A percentile compares a stretch with the other conserved stretches of the same genome.
Evolutionary conservation across 2,329 filamentous ascomycete species (phyloP).

Genomic region (Pseudocercospora crystallina): DNA sequence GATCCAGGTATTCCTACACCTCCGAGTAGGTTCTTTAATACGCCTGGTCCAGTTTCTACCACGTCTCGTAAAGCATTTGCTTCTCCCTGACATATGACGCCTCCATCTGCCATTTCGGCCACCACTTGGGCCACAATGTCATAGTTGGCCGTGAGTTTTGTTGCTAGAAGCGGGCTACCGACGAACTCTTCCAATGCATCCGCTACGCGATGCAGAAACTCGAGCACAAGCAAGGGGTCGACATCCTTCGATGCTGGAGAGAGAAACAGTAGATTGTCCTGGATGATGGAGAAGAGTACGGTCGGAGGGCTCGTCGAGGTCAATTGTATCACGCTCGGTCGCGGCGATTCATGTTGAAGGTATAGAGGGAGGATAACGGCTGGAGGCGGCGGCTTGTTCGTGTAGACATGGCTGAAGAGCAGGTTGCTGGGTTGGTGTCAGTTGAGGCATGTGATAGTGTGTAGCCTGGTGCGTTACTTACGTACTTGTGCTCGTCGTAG

Average conservation of each 20-base stretch:
- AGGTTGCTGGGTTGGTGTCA: conserved; percentile 59
- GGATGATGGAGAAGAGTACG: conserved; percentile 81
- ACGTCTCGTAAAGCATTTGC: conserved; percentile 88
- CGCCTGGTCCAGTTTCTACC: conserved; percentile 80
- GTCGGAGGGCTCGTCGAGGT: conserved; percentile 80
- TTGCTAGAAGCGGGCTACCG: conserved; percentile 78
- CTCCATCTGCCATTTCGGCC: conserved; percentile 94
- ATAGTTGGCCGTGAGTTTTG: conserved; percentile 85
- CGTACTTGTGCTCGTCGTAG: conserved; percentile 91
- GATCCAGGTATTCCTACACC: conserved; percentile 76
- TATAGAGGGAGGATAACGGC: conserved; percentile 79
- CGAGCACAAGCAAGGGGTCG: conserved; percentile 84
- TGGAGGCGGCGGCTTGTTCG: conserved; percentile 74
- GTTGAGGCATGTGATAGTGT: conserved; percentile 13
- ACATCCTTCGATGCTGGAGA: conserved; percentile 82
- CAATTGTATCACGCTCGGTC: conserved; percentile 83
- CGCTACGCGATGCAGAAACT: conserved; percentile 90
- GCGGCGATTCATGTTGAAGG: conserved; percentile 75
- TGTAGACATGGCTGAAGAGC: conserved; percentile 86
- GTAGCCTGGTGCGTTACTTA: conserved; percentile 26
- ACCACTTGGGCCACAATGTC: conserved; percentile 91
- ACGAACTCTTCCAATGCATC: conserved; percentile 95
- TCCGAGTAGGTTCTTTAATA: conserved; percentile 83
- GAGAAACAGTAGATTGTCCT: conserved; percentile 83
- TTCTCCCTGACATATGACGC: conserved; percentile 85